Base-by-base conservation (phyloP, 1,284 basidiomycete species). In the Tilletia indica region DNA sequence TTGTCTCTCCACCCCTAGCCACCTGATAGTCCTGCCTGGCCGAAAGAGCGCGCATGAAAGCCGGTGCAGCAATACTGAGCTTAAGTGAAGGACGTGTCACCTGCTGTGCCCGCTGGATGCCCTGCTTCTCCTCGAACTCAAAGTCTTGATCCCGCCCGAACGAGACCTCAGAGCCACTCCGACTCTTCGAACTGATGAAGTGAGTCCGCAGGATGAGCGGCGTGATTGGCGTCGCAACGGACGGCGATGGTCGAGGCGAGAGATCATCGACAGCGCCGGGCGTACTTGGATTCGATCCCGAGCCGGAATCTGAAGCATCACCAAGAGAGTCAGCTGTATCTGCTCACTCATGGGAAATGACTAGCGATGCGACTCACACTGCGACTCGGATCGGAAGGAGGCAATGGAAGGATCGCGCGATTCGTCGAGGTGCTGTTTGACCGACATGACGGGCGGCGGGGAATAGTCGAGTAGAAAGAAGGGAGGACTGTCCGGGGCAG, bases 381-480 rank as follows among this genome's bases (percentile, higher is more conserved):
- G 61, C 19, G 61, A 64, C 36, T 64, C 61, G 3, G 61, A 64
- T 16, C 16, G 19, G 61, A 34, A 4, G 6, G 31, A 64, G 6
- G 42, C 42, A 36, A 64, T 64, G 31, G 61, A 64, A 16, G 61
- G 61, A 42, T 64, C 61, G 31, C 61, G 31, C 36, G 61, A 64
- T 38, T 64, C 61, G 61, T 64, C 61, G 31, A 64, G 36, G 39
- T 64, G 61, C 36, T 64, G 61, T 38, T 64, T 64, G 36, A 64
- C 61, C 31, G 61, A 64, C 61, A 64, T 64, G 61, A 64, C 61
- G 19, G 61, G 61, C 14, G 61, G 61, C 19, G 61, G 36, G 36
- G 8, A 34, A 36, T 64, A 64, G 12, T 36, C 36, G 51, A 54
- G 51, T 8, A 54, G 51, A 25, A 12, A 54, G 51, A 25, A 54